Evolutionary conservation across 352 stramenopile genomes (phyloP).

Genomic region (Phytopythium mirpurense): DNA sequence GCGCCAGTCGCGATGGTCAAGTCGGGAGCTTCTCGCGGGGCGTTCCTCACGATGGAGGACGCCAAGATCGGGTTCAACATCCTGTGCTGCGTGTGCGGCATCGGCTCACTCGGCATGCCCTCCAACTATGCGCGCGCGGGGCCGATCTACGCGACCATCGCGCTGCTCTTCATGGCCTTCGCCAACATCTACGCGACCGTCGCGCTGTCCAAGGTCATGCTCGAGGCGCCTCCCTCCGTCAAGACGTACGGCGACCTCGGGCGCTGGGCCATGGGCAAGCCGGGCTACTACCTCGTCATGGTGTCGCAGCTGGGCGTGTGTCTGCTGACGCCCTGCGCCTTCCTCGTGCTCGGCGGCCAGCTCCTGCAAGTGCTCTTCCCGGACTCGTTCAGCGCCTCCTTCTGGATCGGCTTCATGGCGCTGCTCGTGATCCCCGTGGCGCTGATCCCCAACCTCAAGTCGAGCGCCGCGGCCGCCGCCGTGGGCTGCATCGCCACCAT

Average conservation of each 20-base stretch:
- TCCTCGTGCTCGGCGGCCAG: conserved; percentile 45
- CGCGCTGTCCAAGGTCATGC: conserved; percentile 32
- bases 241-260: conserved; percentile 45
- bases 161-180: conserved; percentile 55
- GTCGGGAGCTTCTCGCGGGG: background rate
- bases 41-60: background rate
- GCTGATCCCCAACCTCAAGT: conserved; percentile 28
- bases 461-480: conserved; percentile 17
- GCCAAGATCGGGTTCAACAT: conserved; percentile 38
- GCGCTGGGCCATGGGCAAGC: conserved; percentile 32
- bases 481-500: conserved; percentile 26
- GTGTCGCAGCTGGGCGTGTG: conserved; percentile 39
- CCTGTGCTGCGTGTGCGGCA: conserved; percentile 60
- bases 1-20: background rate
- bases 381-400: conserved; percentile 33
- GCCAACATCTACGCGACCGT: conserved; percentile 60
- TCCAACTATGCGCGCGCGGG: conserved; percentile 58
- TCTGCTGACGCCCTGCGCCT: conserved; percentile 39
- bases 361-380: conserved; percentile 48
- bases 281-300: conserved; percentile 34
- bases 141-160: conserved; percentile 34
- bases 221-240: conserved; percentile 24
- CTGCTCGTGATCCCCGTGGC: conserved; percentile 23
- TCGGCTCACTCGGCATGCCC: conserved; percentile 63
- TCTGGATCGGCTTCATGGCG: conserved; percentile 36